phyloP scores from a whole-genome alignment of 2,329 filamentous ascomycete species.

The Botrytis tulipae region DNA sequence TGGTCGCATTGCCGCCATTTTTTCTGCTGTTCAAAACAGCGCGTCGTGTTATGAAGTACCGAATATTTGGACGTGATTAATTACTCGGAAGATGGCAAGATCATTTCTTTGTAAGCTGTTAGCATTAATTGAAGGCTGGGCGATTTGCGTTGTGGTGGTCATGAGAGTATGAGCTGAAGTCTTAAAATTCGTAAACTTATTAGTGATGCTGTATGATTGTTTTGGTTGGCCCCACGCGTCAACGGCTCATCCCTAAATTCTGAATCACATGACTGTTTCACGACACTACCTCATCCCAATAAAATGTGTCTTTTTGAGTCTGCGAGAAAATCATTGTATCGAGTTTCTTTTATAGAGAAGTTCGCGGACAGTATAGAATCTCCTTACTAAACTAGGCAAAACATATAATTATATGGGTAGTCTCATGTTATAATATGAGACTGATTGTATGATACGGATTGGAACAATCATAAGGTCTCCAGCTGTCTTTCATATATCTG shows the following conservation, averaged over 20 bases:
- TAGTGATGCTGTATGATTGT: slow-evolving; percentile 28
- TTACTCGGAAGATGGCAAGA: slow-evolving; percentile 26
- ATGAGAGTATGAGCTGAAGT: slow-evolving; percentile 21
- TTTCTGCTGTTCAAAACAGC: slow-evolving; percentile 35
- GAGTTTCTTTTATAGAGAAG: not conserved
- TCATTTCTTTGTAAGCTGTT: slow-evolving; percentile 29
- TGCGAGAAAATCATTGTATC: not conserved
- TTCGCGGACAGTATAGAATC: not conserved
- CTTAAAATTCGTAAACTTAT: slow-evolving; percentile 21
- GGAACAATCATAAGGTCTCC: not conserved
- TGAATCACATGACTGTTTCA: not conserved
- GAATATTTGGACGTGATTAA: slow-evolving; percentile 14
- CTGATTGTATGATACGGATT: not conserved
- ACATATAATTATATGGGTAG: not conserved
- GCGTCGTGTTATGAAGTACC: slow-evolving; percentile 29
- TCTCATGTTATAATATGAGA: not conserved
- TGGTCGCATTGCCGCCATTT: slow-evolving; percentile 39
- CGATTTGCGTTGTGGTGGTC: slow-evolving; percentile 23
- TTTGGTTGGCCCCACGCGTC: slow-evolving; percentile 22
- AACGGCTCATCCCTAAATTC: not conserved
- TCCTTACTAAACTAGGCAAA: not conserved
- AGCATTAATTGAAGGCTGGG: not conserved
- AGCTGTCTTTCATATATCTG: not conserved
- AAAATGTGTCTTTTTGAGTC: not conserved
- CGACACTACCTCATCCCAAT: not conserved